These are phyloP conservation scores for Trichocomaceae sp. DNA, from an alignment of 2,329 filamentous ascomycete genomes.

Conservation along the genomic window DNA sequence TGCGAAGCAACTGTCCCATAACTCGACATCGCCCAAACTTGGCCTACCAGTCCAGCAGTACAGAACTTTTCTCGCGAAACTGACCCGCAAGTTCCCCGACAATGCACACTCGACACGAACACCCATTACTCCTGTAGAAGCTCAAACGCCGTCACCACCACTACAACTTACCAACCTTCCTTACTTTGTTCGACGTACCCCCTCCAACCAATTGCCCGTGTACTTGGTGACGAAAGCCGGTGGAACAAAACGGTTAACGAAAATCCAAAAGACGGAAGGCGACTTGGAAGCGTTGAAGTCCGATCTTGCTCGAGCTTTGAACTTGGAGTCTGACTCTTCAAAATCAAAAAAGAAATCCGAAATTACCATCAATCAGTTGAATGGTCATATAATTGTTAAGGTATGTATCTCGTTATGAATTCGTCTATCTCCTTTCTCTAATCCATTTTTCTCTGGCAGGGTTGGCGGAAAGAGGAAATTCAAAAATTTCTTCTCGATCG, in stretches of 20 bases:
- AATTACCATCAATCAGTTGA: slow-evolving; percentile 53
- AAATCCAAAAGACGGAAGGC: slow-evolving; percentile 73
- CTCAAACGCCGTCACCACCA: slow-evolving; percentile 8
- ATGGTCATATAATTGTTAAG: slow-evolving; percentile 68
- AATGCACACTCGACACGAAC: slow-evolving; percentile 20
- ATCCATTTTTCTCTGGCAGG: slow-evolving; percentile 28
- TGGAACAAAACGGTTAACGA: slow-evolving; percentile 67
- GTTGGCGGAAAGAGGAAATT: slow-evolving; percentile 46
- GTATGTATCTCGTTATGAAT: slow-evolving; percentile 37
- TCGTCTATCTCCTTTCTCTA: neutral
- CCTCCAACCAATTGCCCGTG: slow-evolving; percentile 64
- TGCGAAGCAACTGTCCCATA: slow-evolving; percentile 19
- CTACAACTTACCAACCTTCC: slow-evolving; percentile 44
- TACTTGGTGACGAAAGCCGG: slow-evolving; percentile 69
- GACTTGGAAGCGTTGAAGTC: slow-evolving; percentile 57
- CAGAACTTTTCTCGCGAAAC: slow-evolving; percentile 33
- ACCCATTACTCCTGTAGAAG: neutral
- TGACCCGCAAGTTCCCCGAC: slow-evolving; percentile 29
- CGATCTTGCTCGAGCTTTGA: slow-evolving; percentile 56
- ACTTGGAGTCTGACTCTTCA: slow-evolving; percentile 45
- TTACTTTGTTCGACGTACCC: slow-evolving; percentile 68
- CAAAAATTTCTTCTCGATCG: slow-evolving; percentile 43
- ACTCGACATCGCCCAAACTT: slow-evolving; percentile 14
- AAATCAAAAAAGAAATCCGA: slow-evolving; percentile 28
- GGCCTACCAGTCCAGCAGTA: slow-evolving; percentile 24